These are phyloP conservation scores for Clausena lansium DNA, from an alignment of 345 rosid genomes.

Conservation along the genomic window DNA sequence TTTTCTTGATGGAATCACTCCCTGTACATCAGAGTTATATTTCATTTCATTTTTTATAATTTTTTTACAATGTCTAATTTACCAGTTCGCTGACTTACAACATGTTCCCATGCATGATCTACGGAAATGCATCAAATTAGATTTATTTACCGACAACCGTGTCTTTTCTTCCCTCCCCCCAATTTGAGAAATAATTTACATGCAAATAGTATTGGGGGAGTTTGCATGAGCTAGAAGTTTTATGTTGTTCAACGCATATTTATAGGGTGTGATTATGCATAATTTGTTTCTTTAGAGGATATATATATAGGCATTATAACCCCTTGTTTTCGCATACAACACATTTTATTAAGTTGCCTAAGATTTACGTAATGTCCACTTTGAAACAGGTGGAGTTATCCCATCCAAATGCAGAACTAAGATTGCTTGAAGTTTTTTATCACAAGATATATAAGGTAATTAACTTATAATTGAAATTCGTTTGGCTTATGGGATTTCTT, in stretches of 20 bases:
- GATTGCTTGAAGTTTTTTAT: conserved; percentile 90
- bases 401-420: conserved; percentile 83
- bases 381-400: conserved; percentile 84
- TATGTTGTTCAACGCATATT: not conserved
- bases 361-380: conserved; percentile 2
- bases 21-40: not conserved
- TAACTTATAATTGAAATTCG: not conserved
- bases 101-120: not conserved
- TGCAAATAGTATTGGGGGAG: not conserved
- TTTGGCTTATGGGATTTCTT: not conserved
- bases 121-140: not conserved
- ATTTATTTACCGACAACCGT: not conserved
- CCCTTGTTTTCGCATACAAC: not conserved
- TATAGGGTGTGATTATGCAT: not conserved
- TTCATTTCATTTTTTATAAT: not conserved
- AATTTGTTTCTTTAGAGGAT: not conserved
- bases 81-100: too few species aligned
- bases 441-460: conserved; percentile 94
- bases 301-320: not conserved
- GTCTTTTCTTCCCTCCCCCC: too few species aligned
- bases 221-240: not conserved
- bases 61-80: not conserved
- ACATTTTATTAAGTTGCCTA: not conserved
- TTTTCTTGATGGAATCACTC: not conserved
- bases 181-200: not conserved